Base-by-base conservation (phyloP, 1,139 yeast genomes). In the Geotrichum fermentans region DNA sequence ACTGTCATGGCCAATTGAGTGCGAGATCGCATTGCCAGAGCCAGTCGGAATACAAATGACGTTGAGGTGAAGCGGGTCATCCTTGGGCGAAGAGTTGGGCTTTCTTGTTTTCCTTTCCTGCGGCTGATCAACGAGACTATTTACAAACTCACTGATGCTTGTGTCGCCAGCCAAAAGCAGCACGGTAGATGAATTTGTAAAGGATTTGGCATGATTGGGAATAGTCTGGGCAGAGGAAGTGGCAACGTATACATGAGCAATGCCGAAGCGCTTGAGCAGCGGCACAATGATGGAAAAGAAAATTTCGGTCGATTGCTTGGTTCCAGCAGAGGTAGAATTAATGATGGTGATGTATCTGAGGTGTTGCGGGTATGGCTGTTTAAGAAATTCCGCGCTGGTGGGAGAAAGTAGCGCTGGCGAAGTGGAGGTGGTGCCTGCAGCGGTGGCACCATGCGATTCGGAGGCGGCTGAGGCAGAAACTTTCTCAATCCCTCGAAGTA, bases 131-230 rank as follows among this genome's bases (percentile, higher is more conserved):
- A 38, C 44, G 4, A 56, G 53, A 1, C 72, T 71, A 61, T 89
- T 88, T 51, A 87, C 61, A 52, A 89, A 79, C 63, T 89, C 97
- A 45, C 77, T 79, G 11, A 88, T 71, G 1, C 95, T 82, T 0
- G 97, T 89, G 60, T 89, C 97, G 1, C 97, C 97, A 43, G 95
- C 84, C 20, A 89, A 66, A 37, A 89, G 69, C 1, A 87, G 63
- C 2, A 86, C 70, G 0, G 84, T 76, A 21, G 66, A 55, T 1
- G 63, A 55, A 4, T 63, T 56, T 4, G 64, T 51, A 38, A 67
- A 64, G 14, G 62, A 55, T 32, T 46, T 45, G 2, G 71, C 70
- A 44, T 64, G 63, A 26, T 61, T 59, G 3, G 60, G 53, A 40
- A 67, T 61, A 30, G 70, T 62, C 13, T 52, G 45, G 0, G 62